Percentiles rank a stretch among this genome's conserved stretches.
Conservation (phyloP, 768 basidiomycete genomes). For the Goffeauzyma gilvescens region DNA sequence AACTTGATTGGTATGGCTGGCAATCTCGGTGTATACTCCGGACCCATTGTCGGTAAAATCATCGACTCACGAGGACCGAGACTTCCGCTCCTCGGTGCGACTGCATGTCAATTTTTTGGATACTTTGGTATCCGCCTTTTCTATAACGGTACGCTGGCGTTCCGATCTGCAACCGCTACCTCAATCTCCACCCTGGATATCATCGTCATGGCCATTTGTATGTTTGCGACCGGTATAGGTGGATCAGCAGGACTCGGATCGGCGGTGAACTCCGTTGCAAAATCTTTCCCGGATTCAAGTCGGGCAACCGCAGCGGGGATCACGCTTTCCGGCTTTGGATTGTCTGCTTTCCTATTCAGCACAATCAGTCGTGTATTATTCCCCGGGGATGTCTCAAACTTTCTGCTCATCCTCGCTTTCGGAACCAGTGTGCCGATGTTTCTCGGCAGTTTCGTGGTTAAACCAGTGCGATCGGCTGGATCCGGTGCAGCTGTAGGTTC, state of each 20-base stretch:
- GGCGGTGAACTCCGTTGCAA: slow-evolving; percentile 65
- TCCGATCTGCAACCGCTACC: slow-evolving; percentile 34
- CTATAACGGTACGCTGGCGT: slow-evolving; percentile 39
- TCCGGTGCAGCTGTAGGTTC: too few species aligned
- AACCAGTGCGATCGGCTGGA: slow-evolving; percentile 41
- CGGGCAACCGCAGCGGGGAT: slow-evolving; percentile 57
- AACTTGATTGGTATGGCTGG: slow-evolving; percentile 47
- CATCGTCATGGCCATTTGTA: slow-evolving; percentile 45
- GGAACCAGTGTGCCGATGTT: slow-evolving; percentile 67
- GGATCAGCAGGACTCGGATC: slow-evolving; percentile 52
- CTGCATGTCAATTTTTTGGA: slow-evolving; percentile 45
- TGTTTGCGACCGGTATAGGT: slow-evolving; percentile 57
- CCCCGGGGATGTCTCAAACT: slow-evolving; percentile 57
- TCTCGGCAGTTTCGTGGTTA: slow-evolving; percentile 53
- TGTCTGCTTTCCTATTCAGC: slow-evolving; percentile 80
- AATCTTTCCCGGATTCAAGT: slow-evolving; percentile 56
- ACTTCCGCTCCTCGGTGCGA: slow-evolving; percentile 43
- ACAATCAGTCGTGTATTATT: slow-evolving; percentile 51
- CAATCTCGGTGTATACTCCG: slow-evolving; percentile 59
- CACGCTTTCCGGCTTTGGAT: slow-evolving; percentile 69
- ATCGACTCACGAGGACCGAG: slow-evolving; percentile 58
- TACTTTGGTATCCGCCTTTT: slow-evolving; percentile 56
- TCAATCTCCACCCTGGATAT: too few species aligned
- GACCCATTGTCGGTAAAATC: slow-evolving; percentile 57
- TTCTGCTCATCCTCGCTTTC: slow-evolving; percentile 53